A percentile compares a stretch with the other conserved stretches of the same genome.
phyloP scores from a whole-genome alignment of 768 basidiomycete genomes.

The Panus rudis region DNA sequence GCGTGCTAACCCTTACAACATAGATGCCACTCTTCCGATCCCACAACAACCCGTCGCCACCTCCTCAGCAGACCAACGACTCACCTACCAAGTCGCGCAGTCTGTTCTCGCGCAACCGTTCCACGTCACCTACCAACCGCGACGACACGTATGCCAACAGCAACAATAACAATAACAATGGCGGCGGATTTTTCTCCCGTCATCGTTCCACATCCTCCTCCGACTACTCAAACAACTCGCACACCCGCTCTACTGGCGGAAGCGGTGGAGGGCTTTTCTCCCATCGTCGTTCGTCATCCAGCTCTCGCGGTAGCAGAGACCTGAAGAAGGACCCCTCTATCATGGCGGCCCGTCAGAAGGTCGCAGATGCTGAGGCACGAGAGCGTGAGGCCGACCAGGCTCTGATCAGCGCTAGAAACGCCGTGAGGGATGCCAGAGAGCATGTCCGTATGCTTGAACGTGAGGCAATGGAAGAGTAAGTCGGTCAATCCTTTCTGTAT shows the following conservation, averaged over 20 bases:
- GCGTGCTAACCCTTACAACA: not conserved
- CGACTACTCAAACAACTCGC: not conserved
- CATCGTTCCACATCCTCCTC: not conserved
- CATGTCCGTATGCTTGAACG: slow-evolving; percentile 43
- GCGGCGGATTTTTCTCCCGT: too few species aligned
- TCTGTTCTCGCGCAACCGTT: slow-evolving; percentile 17
- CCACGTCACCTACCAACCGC: slow-evolving; percentile 5
- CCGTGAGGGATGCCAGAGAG: slow-evolving; percentile 41
- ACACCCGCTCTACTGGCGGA: not conserved
- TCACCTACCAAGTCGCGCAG: slow-evolving; percentile 14
- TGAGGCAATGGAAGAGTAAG: slow-evolving; percentile 49
- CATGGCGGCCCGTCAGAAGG: slow-evolving; percentile 40
- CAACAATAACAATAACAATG: slow-evolving; percentile 6
- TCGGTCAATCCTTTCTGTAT: not conserved
- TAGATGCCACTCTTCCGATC: slow-evolving; percentile 24
- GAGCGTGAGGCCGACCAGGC: slow-evolving; percentile 49
- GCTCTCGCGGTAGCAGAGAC: slow-evolving; percentile 8
- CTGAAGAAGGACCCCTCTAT: slow-evolving; percentile 39
- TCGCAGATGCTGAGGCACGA: slow-evolving; percentile 41
- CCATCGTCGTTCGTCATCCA: slow-evolving; percentile 20
- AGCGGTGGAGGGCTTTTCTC: slow-evolving; percentile 18
- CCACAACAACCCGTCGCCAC: slow-evolving; percentile 8
- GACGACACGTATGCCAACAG: slow-evolving; percentile 7
- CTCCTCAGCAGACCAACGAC: slow-evolving; percentile 12
- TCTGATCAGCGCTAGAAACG: slow-evolving; percentile 35